A percentile compares a stretch with the other conserved stretches of the same genome.
Evolutionary conservation across 177 flowering plant genomes (phyloP).

Genomic region (Tripterygium wilfordii): DNA sequence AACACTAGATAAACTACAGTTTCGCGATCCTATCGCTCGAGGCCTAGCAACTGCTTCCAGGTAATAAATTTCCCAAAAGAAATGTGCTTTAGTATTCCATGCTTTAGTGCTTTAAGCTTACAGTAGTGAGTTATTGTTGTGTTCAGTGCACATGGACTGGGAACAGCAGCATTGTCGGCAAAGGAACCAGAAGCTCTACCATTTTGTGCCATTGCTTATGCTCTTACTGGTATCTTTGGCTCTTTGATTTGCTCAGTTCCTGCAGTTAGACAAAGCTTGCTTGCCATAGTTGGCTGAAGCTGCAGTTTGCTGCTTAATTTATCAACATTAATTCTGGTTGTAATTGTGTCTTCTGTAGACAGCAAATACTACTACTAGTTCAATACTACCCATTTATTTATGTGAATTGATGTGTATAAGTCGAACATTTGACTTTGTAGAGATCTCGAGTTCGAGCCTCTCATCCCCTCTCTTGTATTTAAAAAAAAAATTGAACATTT

Average conservation of each 20-base stretch:
- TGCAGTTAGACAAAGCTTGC: constrained; percentile 77
- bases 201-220: constrained; percentile 96
- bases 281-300: constrained; percentile 64
- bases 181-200: constrained; percentile 99
- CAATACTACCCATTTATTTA: no score
- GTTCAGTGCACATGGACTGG: constrained; percentile 96
- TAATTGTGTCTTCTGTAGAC: no score
- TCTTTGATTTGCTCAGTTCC: constrained; percentile 87
- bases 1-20: constrained; percentile 70
- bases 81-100: no score
- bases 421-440: no score
- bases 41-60: constrained; percentile 98
- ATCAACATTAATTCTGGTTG: background rate
- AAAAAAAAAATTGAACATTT: no score
- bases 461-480: no score
- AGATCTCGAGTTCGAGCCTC: no score
- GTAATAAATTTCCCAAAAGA: constrained; percentile 20
- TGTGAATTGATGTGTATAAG: no score
- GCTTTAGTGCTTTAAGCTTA: no score
- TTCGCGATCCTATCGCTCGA: constrained; percentile 90
- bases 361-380: no score
- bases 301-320: background rate
- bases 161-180: constrained; percentile 94
- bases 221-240: constrained; percentile 87
- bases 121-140: constrained; percentile 6